Percentiles rank a stretch among this genome's conserved stretches.
Evolutionary conservation across 805 yeast genomes (phyloP).

Genomic region (Priceomyces fermenticarens): DNA sequence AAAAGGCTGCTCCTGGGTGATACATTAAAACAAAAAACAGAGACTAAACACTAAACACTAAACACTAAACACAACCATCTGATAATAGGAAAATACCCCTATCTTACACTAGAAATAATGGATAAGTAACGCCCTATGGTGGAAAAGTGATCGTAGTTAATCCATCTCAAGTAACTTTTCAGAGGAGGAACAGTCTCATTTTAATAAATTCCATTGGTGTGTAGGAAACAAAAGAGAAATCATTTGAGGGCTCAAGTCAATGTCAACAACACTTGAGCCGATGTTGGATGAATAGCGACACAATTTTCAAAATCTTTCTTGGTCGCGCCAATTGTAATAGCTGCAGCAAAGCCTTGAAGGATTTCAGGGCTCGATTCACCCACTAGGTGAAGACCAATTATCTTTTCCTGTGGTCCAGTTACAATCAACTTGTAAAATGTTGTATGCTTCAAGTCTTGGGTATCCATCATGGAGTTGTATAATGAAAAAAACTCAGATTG

Average conservation of each 20-base stretch:
- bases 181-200: no score
- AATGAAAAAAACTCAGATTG: slow-evolving; percentile 81
- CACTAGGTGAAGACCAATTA: slow-evolving; percentile 89
- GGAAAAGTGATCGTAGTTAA: no score
- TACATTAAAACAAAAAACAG: no score
- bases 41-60: no score
- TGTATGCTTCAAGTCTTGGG: slow-evolving; percentile 68
- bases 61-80: no score
- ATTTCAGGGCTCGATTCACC: slow-evolving; percentile 93
- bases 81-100: no score
- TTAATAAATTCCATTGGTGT: no score
- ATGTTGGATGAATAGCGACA: slow-evolving; percentile 98
- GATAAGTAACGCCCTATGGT: no score
- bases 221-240: no score
- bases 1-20: no score
- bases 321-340: slow-evolving; percentile 98
- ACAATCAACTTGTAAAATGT: slow-evolving; percentile 81
- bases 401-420: slow-evolving; percentile 82
- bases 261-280: slow-evolving; percentile 97
- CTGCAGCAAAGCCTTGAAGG: slow-evolving; percentile 97
- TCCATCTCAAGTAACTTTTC: no score
- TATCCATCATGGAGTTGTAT: slow-evolving; percentile 82
- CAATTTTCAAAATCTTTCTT: slow-evolving; percentile 91
- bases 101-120: no score
- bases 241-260: slow-evolving; percentile 48